Base-by-base conservation (phyloP, 352 stramenopile genomes). In the Plasmopara muralis region DNA sequence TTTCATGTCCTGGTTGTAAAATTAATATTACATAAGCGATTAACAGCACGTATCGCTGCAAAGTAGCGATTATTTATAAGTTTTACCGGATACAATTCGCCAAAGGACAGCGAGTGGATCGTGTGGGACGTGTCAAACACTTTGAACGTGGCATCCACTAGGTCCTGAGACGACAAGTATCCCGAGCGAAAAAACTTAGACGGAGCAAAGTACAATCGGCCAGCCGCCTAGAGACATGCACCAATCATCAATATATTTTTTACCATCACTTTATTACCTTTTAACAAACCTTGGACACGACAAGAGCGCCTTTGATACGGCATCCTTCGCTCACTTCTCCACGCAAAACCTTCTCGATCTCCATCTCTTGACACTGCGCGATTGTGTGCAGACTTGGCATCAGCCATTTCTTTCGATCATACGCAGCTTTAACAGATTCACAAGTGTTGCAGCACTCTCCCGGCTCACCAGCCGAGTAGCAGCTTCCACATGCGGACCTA, bases 181-280 rank as follows among this genome's bases (percentile, higher is more conserved):
- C 83, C 83, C 35, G 76, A 86, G 53, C 74, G 72, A 51, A 93
- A 90, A 59, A 83, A 84, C 62, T 87, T 89, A 49, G 79, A 87
- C 18, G 82, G 82, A 47, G 82, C 82, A 53, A 93, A 93, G 55
- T 89, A 90, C 13, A 93, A 48, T 43, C 80, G 85, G 10, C 79
- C 83, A 13, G 77, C 77, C 31, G 89, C 82, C 81, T 91, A 29
- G 3, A 54, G 0, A 56, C n/a, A 18, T 55, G 6, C 28, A 51
- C 9, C 28, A 53, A 42, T 34, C 38, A n/a, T 52, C 45, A 63
- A 45, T 12, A 39, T 12, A 1, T 12, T 4, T 39, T 18, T 18
- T 16, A 28, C 29, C n/a, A 12, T 5, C 15, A 45, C 8, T 39
- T 4, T 42, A 4, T 31, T n/a, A 40, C 30, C n/a, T 45, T 12